Percentiles rank a stretch among this genome's conserved stretches.
Evolutionary conservation across 2,329 filamentous ascomycete genomes (phyloP).

Genomic region (Fusarium mundagurra): DNA sequence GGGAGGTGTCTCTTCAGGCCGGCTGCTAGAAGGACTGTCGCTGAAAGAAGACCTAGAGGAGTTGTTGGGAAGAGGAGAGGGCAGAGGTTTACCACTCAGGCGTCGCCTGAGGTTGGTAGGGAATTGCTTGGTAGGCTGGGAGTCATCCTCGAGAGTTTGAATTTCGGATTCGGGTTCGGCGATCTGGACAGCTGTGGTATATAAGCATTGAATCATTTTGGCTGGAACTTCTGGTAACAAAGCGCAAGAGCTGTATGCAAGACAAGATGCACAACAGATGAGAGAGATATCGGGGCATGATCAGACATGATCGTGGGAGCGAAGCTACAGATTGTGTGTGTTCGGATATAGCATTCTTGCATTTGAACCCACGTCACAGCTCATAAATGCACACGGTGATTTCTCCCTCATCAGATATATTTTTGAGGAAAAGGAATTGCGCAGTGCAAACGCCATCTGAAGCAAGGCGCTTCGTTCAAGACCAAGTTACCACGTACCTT

Average conservation of each 20-base stretch:
- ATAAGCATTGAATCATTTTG: slow-evolving; percentile 31
- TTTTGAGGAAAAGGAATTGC: neutral
- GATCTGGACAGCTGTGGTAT: slow-evolving; percentile 63
- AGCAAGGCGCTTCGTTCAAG: neutral
- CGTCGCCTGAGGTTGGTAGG: slow-evolving; percentile 47
- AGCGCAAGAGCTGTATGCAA: neutral
- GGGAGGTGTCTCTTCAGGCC: slow-evolving; percentile 43
- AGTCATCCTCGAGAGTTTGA: slow-evolving; percentile 47
- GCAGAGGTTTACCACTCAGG: slow-evolving; percentile 46
- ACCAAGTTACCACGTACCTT: slow-evolving; percentile 52
- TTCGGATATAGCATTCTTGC: neutral
- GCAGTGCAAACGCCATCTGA: neutral
- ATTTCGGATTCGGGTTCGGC: slow-evolving; percentile 58
- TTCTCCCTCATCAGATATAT: slow-evolving; percentile 6
- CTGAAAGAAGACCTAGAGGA: slow-evolving; percentile 59
- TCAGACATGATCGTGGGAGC: neutral
- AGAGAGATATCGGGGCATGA: slow-evolving; percentile 7
- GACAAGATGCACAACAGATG: neutral
- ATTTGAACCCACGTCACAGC: neutral
- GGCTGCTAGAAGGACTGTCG: slow-evolving; percentile 44
- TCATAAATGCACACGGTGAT: neutral
- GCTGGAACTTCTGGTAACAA: neutral
- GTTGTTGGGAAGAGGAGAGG: slow-evolving; percentile 44
- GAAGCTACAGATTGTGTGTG: neutral
- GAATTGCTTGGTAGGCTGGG: slow-evolving; percentile 45